Evolutionary conservation across 371 early-diverging fungal genomes (phyloP).

Genomic region (Rozella allomycis): DNA sequence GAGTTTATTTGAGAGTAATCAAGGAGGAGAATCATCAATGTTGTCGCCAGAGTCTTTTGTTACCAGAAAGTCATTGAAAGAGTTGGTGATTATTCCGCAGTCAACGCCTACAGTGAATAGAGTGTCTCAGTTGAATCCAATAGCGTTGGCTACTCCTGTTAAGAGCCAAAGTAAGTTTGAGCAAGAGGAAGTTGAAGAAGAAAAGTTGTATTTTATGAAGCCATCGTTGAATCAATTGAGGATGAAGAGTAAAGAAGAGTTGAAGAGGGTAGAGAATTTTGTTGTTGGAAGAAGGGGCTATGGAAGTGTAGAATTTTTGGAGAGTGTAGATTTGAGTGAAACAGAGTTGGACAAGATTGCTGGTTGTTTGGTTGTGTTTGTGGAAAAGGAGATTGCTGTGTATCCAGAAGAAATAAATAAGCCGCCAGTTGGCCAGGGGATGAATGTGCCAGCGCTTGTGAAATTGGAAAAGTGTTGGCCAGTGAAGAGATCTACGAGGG

Average conservation of each 20-base stretch:
- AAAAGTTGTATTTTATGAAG: conserved; percentile 33
- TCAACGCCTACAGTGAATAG: conserved; percentile 2
- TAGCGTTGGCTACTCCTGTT: conserved; percentile 1
- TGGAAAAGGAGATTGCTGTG: conserved; percentile 40
- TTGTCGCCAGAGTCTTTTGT: conserved; percentile 3
- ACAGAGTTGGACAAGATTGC: conserved; percentile 30
- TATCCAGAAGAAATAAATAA: conserved; percentile 57
- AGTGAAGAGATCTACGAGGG: conserved; percentile 44
- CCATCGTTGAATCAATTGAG: conserved; percentile 34
- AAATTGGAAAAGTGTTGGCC: conserved; percentile 57
- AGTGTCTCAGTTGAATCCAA: too few relatives aligned
- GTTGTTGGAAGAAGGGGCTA: conserved; percentile 40
- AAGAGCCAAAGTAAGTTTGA: not conserved
- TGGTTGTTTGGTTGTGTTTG: conserved; percentile 50
- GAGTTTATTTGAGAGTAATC: not conserved
- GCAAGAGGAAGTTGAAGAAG: conserved; percentile 1
- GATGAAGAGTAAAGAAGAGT: conserved; percentile 36
- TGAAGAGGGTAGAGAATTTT: conserved; percentile 48
- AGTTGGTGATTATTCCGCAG: not conserved
- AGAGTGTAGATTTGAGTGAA: conserved; percentile 55
- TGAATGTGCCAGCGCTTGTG: conserved; percentile 70
- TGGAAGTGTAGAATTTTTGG: conserved; percentile 50
- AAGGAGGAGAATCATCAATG: conserved; percentile 3
- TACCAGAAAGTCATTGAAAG: conserved; percentile 1
- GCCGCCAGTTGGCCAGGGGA: conserved; percentile 54